Evolutionary conservation across 2,329 filamentous ascomycete genomes (phyloP).

Genomic region (Aspergillus fischeri): DNA sequence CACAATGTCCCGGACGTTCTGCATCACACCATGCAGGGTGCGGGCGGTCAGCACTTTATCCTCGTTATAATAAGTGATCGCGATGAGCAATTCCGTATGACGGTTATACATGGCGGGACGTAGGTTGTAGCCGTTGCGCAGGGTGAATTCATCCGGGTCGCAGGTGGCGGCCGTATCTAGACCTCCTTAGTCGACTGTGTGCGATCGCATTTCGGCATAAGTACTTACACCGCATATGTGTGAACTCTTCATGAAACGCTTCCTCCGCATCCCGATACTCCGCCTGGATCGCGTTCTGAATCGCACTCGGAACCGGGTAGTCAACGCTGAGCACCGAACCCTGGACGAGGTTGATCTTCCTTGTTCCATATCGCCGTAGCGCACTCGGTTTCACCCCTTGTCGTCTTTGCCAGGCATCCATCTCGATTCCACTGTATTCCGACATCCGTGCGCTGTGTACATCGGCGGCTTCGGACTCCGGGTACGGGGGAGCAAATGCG

Average conservation of each 20-base stretch:
- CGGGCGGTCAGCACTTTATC: conserved; percentile 89
- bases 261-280: conserved; percentile 85
- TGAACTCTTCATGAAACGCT: conserved; percentile 84
- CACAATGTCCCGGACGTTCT: conserved; percentile 97
- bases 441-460: conserved; percentile 43
- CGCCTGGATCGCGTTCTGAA: conserved; percentile 91
- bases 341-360: conserved; percentile 97
- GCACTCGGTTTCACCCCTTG: conserved; percentile 57
- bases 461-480: conserved; percentile 54
- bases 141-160: conserved; percentile 95
- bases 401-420: conserved; percentile 67
- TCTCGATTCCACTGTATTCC: conserved; percentile 43
- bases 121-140: conserved; percentile 98
- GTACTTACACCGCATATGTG: conserved; percentile 78
- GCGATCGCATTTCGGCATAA: conserved; percentile 1
- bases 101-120: conserved; percentile 97
- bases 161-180: conserved; percentile 88
- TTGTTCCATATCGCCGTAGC: conserved; percentile 85
- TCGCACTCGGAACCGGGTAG: conserved; percentile 93
- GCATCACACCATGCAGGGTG: conserved; percentile 96
- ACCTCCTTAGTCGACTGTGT: not conserved
- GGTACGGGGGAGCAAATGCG: conserved; percentile 50
- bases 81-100: conserved; percentile 93
- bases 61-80: conserved; percentile 99
- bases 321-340: conserved; percentile 94